Conservation (phyloP, 2,329 filamentous ascomycete genomes). For the Aspergillus niger region DNA sequence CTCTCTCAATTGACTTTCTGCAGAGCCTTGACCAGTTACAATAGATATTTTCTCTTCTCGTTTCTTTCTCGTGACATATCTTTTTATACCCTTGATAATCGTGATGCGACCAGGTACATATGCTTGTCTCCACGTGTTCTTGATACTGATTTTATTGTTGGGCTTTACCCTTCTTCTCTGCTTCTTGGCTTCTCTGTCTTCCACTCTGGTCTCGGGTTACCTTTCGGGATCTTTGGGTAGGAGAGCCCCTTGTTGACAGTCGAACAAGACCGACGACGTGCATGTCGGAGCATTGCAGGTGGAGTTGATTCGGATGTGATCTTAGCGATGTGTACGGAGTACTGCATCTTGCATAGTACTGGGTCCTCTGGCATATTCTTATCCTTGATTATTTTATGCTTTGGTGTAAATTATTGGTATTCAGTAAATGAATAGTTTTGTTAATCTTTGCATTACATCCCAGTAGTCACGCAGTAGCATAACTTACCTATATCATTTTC, state of each 20-base stretch:
- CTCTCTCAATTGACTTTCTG: constrained; percentile 23
- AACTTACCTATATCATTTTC: too few species aligned
- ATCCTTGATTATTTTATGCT: background rate
- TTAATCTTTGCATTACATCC: background rate
- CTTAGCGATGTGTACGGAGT: constrained; percentile 14
- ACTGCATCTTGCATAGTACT: constrained; percentile 13
- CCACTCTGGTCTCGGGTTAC: background rate
- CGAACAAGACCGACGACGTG: constrained; percentile 9
- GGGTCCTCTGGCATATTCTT: constrained; percentile 1
- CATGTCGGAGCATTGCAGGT: constrained; percentile 15
- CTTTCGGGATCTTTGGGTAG: background rate
- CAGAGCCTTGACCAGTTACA: constrained; percentile 3
- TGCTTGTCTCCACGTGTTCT: constrained; percentile 6
- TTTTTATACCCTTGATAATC: constrained; percentile 23
- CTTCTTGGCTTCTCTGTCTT: background rate
- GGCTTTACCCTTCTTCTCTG: constrained; percentile 9
- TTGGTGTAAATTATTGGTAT: background rate
- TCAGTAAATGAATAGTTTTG: too few species aligned
- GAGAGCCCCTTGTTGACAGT: constrained; percentile 13
- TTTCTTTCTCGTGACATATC: constrained; percentile 22
- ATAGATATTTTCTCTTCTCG: constrained; percentile 7
- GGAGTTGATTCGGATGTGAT: constrained; percentile 15
- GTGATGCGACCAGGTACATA: constrained; percentile 14
- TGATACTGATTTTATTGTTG: constrained; percentile 8
- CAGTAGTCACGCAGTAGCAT: background rate